These are phyloP conservation scores for Oryza glaberrima DNA, from an alignment of 176 grass and related monocot species.

Conservation along the genomic window DNA sequence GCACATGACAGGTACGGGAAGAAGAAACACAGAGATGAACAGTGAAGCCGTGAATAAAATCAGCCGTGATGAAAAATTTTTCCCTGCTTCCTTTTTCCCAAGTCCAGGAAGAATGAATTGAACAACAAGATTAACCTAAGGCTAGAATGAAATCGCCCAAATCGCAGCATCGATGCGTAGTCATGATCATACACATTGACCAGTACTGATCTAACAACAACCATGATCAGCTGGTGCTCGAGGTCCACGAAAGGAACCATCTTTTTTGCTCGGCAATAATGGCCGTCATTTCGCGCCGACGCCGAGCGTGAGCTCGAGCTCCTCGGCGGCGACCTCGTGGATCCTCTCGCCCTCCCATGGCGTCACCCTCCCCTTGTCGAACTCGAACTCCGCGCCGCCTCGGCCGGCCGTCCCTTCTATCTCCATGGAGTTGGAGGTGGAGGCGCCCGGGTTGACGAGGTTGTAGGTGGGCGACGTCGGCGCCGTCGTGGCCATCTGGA, in stretches of 20 bases:
- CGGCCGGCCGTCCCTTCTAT: conserved; percentile 33
- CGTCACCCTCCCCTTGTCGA: conserved; percentile 77
- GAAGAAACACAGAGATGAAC: background rate
- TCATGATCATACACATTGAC: background rate
- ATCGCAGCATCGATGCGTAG: conserved; percentile 1
- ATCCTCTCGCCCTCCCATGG: conserved; percentile 96
- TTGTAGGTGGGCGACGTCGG: conserved; percentile 90
- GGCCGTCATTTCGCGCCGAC: conserved; percentile 52
- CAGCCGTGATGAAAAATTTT: conserved; percentile 16
- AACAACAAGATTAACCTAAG: conserved; percentile 32
- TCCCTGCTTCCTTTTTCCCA: conserved; percentile 10
- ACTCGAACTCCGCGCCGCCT: conserved; percentile 74
- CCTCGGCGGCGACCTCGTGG: conserved; percentile 89
- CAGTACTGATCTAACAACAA: conserved; percentile 19
- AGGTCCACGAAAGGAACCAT: conserved; percentile 6
- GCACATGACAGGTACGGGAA: conserved; percentile 15
- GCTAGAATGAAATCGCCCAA: conserved; percentile 28
- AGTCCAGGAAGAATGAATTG: conserved; percentile 31
- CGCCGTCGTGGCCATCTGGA: conserved; percentile 75
- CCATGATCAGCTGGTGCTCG: conserved; percentile 23
- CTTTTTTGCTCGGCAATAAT: background rate
- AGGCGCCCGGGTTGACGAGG: conserved; percentile 60
- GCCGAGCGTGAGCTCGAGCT: conserved; percentile 89
- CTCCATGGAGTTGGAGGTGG: conserved; percentile 41
- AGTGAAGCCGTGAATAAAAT: conserved; percentile 18